These are phyloP conservation scores for Boletellus ananiceps DNA, from an alignment of 768 basidiomycete genomes.

Conservation along the genomic window DNA sequence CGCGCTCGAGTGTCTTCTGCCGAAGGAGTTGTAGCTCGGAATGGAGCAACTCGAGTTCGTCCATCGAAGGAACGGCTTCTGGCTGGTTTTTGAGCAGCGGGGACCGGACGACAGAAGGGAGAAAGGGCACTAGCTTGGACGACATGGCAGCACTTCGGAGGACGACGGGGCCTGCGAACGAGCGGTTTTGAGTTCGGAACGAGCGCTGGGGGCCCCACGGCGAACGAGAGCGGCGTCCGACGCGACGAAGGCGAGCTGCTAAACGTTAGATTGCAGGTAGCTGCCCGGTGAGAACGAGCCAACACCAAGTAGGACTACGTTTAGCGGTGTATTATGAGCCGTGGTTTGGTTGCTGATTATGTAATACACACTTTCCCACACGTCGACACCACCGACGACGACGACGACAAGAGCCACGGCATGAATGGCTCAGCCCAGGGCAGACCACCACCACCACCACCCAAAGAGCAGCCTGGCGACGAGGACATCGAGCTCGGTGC, in stretches of 20 bases:
- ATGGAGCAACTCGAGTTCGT: slow-evolving; percentile 66
- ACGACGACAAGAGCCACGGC: slow-evolving; percentile 4
- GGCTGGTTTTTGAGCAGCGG: slow-evolving; percentile 58
- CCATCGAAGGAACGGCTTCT: slow-evolving; percentile 63
- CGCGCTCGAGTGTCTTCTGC: slow-evolving; percentile 54
- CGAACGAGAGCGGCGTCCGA: slow-evolving; percentile 11
- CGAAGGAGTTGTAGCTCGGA: slow-evolving; percentile 54
- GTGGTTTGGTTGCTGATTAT: slow-evolving; percentile 29
- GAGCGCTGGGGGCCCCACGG: slow-evolving; percentile 8
- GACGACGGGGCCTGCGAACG: slow-evolving; percentile 10
- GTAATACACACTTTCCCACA: slow-evolving; percentile 24
- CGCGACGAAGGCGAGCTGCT: slow-evolving; percentile 13
- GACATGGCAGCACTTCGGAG: slow-evolving; percentile 46
- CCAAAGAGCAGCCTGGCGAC: not conserved
- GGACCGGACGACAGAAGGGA: slow-evolving; percentile 50
- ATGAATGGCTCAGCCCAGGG: not conserved
- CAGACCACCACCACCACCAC: not conserved
- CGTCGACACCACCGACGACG: slow-evolving; percentile 3
- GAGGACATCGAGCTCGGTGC: slow-evolving; percentile 31
- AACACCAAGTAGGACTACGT: slow-evolving; percentile 18
- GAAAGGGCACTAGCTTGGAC: slow-evolving; percentile 51
- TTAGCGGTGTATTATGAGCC: slow-evolving; percentile 27
- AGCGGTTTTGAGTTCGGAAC: slow-evolving; percentile 8
- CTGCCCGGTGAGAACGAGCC: slow-evolving; percentile 23
- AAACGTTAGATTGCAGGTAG: slow-evolving; percentile 14